Evolutionary conservation across 2,329 filamentous ascomycete genomes (phyloP).

Genomic region (Fusarium siculi): DNA sequence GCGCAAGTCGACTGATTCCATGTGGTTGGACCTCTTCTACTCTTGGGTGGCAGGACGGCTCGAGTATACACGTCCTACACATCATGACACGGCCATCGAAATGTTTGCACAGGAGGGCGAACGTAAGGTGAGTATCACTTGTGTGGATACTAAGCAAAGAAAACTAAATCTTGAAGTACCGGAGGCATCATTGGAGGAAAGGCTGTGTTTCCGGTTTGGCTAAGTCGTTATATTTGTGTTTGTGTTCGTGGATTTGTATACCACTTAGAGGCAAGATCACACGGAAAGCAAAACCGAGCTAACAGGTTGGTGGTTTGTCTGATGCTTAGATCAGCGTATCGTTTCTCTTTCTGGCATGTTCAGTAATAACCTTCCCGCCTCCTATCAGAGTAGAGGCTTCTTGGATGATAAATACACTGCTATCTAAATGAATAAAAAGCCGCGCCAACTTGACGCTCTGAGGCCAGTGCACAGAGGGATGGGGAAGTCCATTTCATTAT

Average conservation of each 20-base stretch:
- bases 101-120: slow-evolving; percentile 18
- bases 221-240: not conserved
- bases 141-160: not conserved
- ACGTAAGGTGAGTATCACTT: not conserved
- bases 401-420: not conserved
- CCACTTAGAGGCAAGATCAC: not conserved
- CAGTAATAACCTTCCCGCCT: not conserved
- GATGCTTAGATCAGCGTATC: slow-evolving; percentile 20
- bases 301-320: not conserved
- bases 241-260: not conserved
- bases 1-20: not conserved
- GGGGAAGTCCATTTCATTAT: not conserved
- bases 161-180: not conserved
- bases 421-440: slow-evolving; percentile 14
- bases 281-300: not conserved
- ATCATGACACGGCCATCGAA: not conserved
- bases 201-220: not conserved
- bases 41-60: not conserved
- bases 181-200: not conserved
- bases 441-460: slow-evolving; percentile 27
- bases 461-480: slow-evolving; percentile 17
- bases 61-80: not conserved
- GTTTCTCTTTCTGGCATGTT: slow-evolving; percentile 17
- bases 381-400: slow-evolving; percentile 8
- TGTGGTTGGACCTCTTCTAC: not conserved